Evolutionary conservation across 441 rosid genomes (phyloP).

Genomic region (Eruca vesicaria): DNA sequence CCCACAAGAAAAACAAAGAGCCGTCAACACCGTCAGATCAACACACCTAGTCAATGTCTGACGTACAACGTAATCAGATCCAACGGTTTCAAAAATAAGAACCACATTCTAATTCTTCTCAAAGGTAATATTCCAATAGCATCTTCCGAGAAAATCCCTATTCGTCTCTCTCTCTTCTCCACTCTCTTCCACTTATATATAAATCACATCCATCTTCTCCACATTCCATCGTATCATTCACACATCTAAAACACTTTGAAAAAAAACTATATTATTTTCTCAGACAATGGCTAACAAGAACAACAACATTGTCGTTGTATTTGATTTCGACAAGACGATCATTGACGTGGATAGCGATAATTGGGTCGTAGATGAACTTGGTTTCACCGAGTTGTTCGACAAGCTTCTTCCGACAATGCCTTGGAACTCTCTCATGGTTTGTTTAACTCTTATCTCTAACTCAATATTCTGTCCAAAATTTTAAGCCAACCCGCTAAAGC

Average conservation of each 20-base stretch:
- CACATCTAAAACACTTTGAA: not conserved
- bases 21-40: slow-evolving; percentile 25
- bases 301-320: slow-evolving; percentile 43
- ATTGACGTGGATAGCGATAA: slow-evolving; percentile 78
- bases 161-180: not conserved
- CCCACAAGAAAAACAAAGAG: slow-evolving; percentile 20
- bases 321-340: slow-evolving; percentile 79
- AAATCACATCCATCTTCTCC: slow-evolving; percentile 5
- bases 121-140: slow-evolving; percentile 37
- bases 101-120: not conserved
- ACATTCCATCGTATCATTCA: slow-evolving; percentile 10
- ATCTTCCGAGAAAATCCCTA: slow-evolving; percentile 7
- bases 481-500: not conserved
- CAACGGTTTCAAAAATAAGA: slow-evolving; percentile 7
- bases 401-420: slow-evolving; percentile 81
- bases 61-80: slow-evolving; percentile 13
- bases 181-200: slow-evolving; percentile 5
- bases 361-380: slow-evolving; percentile 68
- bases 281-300: slow-evolving; percentile 10
- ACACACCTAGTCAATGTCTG: slow-evolving; percentile 8
- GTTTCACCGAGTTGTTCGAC: slow-evolving; percentile 54
- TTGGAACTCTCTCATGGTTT: slow-evolving; percentile 77
- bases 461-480: not conserved
- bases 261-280: not conserved
- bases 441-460: not conserved